Conservation (phyloP, 1,284 basidiomycete genomes). For the Tilletia indica region DNA sequence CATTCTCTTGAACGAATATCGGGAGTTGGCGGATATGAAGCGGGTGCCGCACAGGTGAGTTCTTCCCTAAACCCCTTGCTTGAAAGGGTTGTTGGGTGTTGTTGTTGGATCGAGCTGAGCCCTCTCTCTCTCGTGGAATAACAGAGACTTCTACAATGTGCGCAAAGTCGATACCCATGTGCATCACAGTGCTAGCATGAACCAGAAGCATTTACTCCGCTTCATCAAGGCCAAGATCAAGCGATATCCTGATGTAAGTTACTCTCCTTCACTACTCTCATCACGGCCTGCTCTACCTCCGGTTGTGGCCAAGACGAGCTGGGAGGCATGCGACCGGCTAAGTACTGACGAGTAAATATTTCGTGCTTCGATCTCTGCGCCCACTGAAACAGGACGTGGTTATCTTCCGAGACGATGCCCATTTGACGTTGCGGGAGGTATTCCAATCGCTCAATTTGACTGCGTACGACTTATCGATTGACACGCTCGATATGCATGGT, state of each 20-base stretch:
- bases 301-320: no score
- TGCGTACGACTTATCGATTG: conserved; percentile 96
- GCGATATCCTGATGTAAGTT: conserved; percentile 67
- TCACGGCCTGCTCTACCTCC: no score
- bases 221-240: conserved; percentile 99
- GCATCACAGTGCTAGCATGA: conserved; percentile 98
- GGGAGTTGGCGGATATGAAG: conserved; percentile 96
- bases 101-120: no score
- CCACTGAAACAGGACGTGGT: conserved; percentile 73
- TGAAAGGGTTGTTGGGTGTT: no score
- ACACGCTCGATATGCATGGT: conserved; percentile 97
- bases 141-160: conserved; percentile 88
- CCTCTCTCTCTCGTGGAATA: no score
- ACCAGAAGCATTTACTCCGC: conserved; percentile 97
- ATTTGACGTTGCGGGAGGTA: conserved; percentile 86
- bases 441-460: conserved; percentile 92
- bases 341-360: no score
- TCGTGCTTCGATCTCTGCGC: neutral
- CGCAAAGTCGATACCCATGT: conserved; percentile 97
- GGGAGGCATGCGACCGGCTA: no score
- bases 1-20: conserved; percentile 84
- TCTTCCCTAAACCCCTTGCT: no score
- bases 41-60: conserved; percentile 59
- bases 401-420: conserved; percentile 86
- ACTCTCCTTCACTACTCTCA: no score